These are phyloP conservation scores for Penicillium brasilianum DNA, from an alignment of 2,329 filamentous ascomycete genomes.

Conservation along the genomic window DNA sequence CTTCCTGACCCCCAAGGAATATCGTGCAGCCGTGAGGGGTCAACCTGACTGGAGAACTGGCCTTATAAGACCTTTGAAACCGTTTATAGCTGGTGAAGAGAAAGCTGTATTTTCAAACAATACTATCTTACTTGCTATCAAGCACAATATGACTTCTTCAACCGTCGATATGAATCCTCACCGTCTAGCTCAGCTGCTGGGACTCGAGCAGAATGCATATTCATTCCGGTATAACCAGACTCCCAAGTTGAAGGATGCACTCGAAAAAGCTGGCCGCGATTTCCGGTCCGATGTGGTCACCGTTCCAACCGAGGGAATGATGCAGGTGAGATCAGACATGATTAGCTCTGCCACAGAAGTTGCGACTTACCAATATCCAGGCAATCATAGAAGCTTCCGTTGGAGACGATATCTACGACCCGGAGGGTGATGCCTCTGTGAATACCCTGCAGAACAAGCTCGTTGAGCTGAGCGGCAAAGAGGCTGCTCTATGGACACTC, in stretches of 20 bases:
- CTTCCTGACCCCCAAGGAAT: neutral
- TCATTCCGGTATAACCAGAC: neutral
- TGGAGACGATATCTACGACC: neutral
- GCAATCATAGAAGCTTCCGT: constrained; percentile 1
- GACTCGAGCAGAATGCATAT: neutral
- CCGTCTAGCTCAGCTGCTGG: neutral
- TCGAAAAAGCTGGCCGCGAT: neutral
- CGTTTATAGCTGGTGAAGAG: neutral
- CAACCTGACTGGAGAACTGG: neutral
- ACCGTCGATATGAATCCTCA: neutral
- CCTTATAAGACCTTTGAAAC: neutral
- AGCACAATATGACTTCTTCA: neutral
- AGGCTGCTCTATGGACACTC: neutral
- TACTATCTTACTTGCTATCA: neutral
- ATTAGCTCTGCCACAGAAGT: neutral
- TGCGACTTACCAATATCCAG: neutral
- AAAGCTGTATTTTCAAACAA: neutral
- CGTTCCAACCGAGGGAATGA: neutral
- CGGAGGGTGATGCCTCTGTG: neutral
- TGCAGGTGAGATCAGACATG: neutral
- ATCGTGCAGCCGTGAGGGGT: neutral
- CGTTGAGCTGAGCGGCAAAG: neutral
- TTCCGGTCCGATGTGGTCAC: constrained; percentile 1
- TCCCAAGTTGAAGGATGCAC: neutral
- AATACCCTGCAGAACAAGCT: neutral